phyloP scores from a whole-genome alignment of 176 grass and related monocot species.

The Tuctoria greenei region DNA sequence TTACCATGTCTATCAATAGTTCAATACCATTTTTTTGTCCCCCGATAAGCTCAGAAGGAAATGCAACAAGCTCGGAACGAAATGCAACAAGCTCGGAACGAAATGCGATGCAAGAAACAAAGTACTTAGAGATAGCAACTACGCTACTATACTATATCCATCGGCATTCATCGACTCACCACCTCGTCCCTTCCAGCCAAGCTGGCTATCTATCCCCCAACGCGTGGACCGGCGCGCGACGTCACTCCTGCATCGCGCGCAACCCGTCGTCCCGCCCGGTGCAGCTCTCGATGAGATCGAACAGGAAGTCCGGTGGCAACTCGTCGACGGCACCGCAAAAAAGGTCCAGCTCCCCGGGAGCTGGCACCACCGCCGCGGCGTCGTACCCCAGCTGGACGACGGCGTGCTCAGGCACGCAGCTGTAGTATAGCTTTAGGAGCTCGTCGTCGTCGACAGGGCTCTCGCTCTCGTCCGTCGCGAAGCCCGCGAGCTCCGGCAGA shows the following conservation, averaged over 20 bases:
- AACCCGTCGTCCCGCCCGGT: constrained; percentile 6
- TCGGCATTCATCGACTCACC: neutral
- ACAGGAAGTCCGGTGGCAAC: constrained; percentile 33
- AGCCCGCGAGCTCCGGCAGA: constrained; percentile 9
- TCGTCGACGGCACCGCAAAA: neutral
- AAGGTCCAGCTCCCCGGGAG: neutral
- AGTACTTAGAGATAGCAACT: too few relatives aligned
- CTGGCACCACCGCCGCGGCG: neutral
- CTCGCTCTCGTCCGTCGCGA: neutral
- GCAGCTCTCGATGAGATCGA: constrained; percentile 35
- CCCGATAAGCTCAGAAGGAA: neutral
- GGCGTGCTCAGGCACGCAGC: neutral
- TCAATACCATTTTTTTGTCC: too few relatives aligned
- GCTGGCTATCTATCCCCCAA: too few relatives aligned
- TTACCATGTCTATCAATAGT: too few relatives aligned
- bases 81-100: neutral
- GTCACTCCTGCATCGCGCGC: neutral
- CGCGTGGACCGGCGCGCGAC: neutral
- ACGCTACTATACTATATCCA: neutral
- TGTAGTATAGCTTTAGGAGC: constrained; percentile 35
- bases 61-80: neutral
- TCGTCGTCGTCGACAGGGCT: constrained; percentile 43
- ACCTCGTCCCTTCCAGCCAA: neutral
- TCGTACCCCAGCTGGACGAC: neutral
- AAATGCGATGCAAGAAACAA: neutral